Evolutionary conservation across 805 yeast genomes (phyloP), one percentile per base, ranked within the genome.

Genomic region (Yamadazyma sp.): DNA sequence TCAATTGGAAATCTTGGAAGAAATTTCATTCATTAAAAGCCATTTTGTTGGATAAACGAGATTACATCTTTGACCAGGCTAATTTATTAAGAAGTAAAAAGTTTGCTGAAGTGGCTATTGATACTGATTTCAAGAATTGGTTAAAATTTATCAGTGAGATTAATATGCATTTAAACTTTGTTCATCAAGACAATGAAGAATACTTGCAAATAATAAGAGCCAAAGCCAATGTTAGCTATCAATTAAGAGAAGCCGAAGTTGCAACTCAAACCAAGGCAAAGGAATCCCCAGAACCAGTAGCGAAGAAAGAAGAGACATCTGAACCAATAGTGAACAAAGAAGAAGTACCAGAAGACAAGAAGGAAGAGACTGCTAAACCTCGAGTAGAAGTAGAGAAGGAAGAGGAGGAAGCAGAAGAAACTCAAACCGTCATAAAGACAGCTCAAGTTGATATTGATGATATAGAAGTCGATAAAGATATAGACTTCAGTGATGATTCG

Each of bases 181-280:
- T 83, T 31, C 51, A 71, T 20, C 69, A 75, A 30, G 93, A 84
- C 49, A 73, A 79, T 35, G 80, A 76, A 12, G 80, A 77, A 31
- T 80, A 76, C 49, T 60, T 80, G 42, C 48, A 52, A 39, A 44
- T 67, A 36, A 58, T 62, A 19, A 48, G 73, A 29, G 73, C 73
- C 15, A 54, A 60, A 45, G 73, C 71, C 5, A 68, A 68, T 36
- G 56, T 68, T 7, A 69, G 70, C 3, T 64, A 61, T 38, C 73
- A 68, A 43, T 42, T 52, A 38, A 46, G 73, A 33, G 72, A 67
- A 42, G 54, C 40, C 5, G 42, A 39, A 9, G 22, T 30, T 25
- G 28, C 15, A 4, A 20, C 5, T 12, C 39, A 49, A 31, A 38
- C 14, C 11, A 21, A 19, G 7, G 56, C 44, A 30, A 56, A 50